phyloP scores from a whole-genome alignment of 1,139 yeast genomes.

The Zygoascus hellenicus region DNA sequence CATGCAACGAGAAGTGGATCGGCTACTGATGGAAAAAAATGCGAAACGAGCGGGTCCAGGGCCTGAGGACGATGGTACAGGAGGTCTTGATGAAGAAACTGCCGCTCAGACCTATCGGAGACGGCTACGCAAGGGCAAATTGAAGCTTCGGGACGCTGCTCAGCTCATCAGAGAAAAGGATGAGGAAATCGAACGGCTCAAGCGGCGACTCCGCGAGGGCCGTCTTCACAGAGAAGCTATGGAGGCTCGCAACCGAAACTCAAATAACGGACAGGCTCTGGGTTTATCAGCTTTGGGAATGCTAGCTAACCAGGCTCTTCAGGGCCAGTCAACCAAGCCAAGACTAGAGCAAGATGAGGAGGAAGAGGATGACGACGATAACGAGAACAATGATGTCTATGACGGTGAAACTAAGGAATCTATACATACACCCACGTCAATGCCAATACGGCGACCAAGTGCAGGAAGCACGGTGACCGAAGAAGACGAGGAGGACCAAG shows the following conservation, averaged over 20 bases:
- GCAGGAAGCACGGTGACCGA: constrained; percentile 2
- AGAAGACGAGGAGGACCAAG: constrained; percentile 9
- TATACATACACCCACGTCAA: not conserved
- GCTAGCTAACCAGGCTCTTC: constrained; percentile 13
- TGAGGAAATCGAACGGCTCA: constrained; percentile 34
- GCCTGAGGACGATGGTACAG: constrained; percentile 1
- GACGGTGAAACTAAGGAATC: constrained; percentile 6
- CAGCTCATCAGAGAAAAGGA: constrained; percentile 40
- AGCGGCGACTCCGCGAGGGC: constrained; percentile 24
- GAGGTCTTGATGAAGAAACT: constrained; percentile 23
- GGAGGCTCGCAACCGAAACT: constrained; percentile 14
- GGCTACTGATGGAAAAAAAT: constrained; percentile 32
- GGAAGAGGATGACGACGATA: constrained; percentile 17
- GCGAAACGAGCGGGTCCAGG: constrained; percentile 2
- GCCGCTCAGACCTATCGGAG: constrained; percentile 29
- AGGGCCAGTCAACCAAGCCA: constrained; percentile 1
- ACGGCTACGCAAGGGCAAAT: constrained; percentile 38
- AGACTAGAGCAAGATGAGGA: constrained; percentile 12
- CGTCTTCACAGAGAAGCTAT: constrained; percentile 19
- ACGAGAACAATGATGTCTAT: constrained; percentile 14
- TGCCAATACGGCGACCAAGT: not conserved
- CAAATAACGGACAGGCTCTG: constrained; percentile 9
- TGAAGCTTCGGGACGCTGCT: constrained; percentile 40
- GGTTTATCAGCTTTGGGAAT: constrained; percentile 24
- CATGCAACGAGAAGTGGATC: constrained; percentile 45